Conservation (phyloP, 805 yeast species). For the Suhomyces emberorum region DNA sequence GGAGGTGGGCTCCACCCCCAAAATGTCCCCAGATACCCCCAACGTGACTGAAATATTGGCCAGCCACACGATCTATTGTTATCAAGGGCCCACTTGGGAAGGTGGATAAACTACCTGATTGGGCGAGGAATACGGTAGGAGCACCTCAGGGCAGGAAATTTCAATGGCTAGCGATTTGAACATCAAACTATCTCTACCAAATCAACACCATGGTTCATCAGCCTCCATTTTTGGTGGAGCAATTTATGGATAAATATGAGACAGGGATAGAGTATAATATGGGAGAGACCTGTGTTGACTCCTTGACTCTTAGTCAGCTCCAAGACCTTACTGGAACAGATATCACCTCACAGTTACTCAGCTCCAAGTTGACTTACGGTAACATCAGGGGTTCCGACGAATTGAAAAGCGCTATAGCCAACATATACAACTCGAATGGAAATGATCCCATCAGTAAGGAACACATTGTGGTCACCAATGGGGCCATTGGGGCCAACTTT, state of each 20-base stretch:
- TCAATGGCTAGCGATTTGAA: no score
- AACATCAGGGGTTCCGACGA: slow-evolving; percentile 44
- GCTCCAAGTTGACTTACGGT: slow-evolving; percentile 41
- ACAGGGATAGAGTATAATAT: slow-evolving; percentile 36
- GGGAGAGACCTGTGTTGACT: slow-evolving; percentile 53
- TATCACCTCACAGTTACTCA: background rate
- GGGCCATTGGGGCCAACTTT: slow-evolving; percentile 57
- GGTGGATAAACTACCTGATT: no score
- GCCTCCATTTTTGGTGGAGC: slow-evolving; percentile 49
- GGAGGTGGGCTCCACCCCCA: no score
- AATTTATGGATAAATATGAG: slow-evolving; percentile 53
- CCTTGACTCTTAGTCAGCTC: slow-evolving; percentile 31
- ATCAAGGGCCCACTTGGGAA: no score
- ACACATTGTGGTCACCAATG: slow-evolving; percentile 48
- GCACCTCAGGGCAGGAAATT: no score
- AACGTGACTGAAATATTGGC: no score
- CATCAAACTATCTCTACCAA: no score
- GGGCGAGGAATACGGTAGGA: no score
- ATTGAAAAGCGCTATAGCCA: slow-evolving; percentile 34
- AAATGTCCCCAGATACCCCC: no score
- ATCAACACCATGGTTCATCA: slow-evolving; percentile 37
- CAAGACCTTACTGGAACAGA: slow-evolving; percentile 1
- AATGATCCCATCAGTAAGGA: slow-evolving; percentile 20
- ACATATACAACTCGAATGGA: slow-evolving; percentile 24
- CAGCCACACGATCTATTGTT: no score